Conservation (phyloP, 306 rosid genomes). For the Dicorynia guianensis region DNA sequence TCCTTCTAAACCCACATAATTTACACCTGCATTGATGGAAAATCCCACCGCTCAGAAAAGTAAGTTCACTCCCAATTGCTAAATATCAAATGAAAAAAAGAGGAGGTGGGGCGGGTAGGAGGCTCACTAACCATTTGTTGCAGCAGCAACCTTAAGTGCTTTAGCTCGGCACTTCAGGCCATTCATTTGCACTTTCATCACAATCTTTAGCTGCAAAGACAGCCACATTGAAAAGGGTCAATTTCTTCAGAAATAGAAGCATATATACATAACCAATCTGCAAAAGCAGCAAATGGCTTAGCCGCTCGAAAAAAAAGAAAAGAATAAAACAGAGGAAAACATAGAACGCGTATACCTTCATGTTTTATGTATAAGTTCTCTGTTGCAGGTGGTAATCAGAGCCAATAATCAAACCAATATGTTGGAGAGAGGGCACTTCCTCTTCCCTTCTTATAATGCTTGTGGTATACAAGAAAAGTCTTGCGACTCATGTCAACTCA, state of each 20-base stretch:
- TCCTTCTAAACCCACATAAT: conserved; percentile 47
- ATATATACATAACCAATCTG: background rate
- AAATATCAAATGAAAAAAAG: background rate
- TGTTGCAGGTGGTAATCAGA: background rate
- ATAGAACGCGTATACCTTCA: conserved; percentile 32
- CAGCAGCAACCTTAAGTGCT: conserved; percentile 49
- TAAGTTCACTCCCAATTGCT: background rate
- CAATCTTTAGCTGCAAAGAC: conserved; percentile 52
- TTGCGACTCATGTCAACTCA: background rate
- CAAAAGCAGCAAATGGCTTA: background rate
- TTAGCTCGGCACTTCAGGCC: conserved; percentile 47
- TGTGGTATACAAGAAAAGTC: background rate
- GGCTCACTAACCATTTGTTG: conserved; percentile 20
- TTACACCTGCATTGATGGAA: conserved; percentile 43
- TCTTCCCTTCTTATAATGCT: background rate
- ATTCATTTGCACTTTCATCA: conserved; percentile 52
- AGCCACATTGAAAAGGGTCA: background rate
- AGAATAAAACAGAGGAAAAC: too few species aligned
- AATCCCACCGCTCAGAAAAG: background rate
- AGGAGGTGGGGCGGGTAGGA: background rate
- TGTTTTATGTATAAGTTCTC: conserved; percentile 6
- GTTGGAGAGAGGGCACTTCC: background rate
- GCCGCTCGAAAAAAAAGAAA: too few species aligned
- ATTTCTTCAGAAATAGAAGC: too few species aligned
- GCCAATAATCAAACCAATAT: background rate